phyloP scores from a whole-genome alignment of 306 rosid species.

The Carpinus viminea region DNA sequence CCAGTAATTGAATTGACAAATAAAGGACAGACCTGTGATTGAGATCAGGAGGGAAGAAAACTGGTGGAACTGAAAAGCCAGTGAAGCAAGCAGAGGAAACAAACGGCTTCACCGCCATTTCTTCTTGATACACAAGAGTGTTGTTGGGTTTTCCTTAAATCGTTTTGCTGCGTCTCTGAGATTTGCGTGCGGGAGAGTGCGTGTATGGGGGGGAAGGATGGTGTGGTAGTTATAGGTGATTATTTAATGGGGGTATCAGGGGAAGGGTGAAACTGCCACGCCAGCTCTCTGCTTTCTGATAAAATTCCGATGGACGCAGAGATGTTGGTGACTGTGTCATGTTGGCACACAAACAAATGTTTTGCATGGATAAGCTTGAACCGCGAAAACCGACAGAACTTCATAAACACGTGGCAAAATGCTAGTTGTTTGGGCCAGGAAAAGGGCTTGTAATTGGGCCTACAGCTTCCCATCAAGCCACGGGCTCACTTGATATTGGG shows the following conservation, averaged over 20 bases:
- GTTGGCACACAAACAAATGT: not conserved
- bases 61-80: slow-evolving; percentile 24
- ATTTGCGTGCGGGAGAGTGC: not conserved
- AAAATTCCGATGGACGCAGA: slow-evolving; percentile 12
- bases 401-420: not conserved
- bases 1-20: not conserved
- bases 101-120: slow-evolving; percentile 36
- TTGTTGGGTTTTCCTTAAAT: not conserved
- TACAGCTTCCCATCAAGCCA: not conserved
- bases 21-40: slow-evolving; percentile 12
- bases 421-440: not conserved
- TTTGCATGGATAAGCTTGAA: slow-evolving; percentile 35
- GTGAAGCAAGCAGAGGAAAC: slow-evolving; percentile 38
- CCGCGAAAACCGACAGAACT: not conserved
- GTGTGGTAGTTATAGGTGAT: not conserved
- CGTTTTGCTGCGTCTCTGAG: not conserved
- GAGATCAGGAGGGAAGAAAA: slow-evolving; percentile 11
- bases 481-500: not conserved
- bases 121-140: slow-evolving; percentile 12
- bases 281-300: slow-evolving; percentile 5
- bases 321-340: not conserved
- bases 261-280: slow-evolving; percentile 24
- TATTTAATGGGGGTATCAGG: not conserved
- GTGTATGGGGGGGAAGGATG: not conserved
- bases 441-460: not conserved